Conservation (phyloP, 441 rosid species). For the Geranium incanum region DNA sequence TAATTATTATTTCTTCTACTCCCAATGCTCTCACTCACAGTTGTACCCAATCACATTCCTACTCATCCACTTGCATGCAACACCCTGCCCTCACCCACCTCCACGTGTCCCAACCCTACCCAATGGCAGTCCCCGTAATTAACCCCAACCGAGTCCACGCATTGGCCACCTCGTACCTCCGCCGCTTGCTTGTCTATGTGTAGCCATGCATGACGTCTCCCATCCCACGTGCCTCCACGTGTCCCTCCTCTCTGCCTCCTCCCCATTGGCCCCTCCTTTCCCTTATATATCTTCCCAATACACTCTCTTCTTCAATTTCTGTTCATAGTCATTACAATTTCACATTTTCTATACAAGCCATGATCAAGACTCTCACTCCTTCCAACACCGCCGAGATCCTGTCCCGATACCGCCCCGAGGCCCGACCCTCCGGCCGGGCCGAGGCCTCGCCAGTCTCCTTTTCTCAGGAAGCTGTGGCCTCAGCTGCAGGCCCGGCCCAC, state of each 20-base stretch:
- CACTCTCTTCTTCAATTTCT: neutral
- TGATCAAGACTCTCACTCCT: conserved; percentile 69
- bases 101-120: conserved; percentile 1
- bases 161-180: neutral
- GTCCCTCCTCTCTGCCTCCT: neutral
- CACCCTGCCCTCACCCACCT: neutral
- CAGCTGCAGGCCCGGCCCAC: conserved; percentile 78
- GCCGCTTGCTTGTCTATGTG: neutral
- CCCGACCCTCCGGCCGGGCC: conserved; percentile 45
- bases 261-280: neutral
- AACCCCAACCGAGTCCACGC: neutral
- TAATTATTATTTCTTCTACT: neutral
- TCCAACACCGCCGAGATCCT: conserved; percentile 86
- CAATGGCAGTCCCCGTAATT: neutral
- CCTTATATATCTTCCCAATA: neutral
- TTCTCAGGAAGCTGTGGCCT: conserved; percentile 69
- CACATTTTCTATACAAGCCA: conserved; percentile 15
- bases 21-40: neutral
- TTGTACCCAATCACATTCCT: neutral
- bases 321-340: too few species aligned
- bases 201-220: neutral
- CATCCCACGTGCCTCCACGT: neutral
- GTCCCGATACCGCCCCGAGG: conserved; percentile 84
- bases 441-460: conserved; percentile 53
- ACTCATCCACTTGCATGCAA: neutral